Percentiles rank a stretch among this genome's conserved stretches.
phyloP scores from a whole-genome alignment of 176 grass and related monocot genomes.

The Oryza longistaminata region DNA sequence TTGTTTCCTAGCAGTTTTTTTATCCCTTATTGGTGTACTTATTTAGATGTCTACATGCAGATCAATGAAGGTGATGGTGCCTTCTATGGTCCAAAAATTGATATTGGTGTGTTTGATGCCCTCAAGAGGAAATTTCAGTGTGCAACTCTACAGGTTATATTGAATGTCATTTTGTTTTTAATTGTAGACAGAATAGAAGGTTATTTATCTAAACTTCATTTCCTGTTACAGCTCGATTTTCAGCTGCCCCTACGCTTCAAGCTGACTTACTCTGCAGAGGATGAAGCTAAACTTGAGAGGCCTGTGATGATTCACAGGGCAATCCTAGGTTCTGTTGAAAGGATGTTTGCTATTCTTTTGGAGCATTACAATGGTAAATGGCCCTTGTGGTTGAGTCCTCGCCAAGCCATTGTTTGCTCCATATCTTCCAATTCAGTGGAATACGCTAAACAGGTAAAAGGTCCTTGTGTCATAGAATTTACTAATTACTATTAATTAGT shows the following conservation, averaged over 20 bases:
- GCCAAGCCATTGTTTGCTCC: constrained; percentile 91
- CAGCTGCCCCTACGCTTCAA: constrained; percentile 92
- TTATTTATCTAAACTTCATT: constrained; percentile 34
- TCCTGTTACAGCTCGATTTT: constrained; percentile 83
- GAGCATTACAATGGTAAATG: constrained; percentile 99
- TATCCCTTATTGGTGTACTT: constrained; percentile 10
- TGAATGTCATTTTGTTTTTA: constrained; percentile 12
- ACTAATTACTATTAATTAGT: constrained; percentile 1
- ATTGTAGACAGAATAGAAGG: neutral
- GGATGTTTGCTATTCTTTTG: constrained; percentile 97
- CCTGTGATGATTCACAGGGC: constrained; percentile 98
- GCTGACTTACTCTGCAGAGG: constrained; percentile 88
- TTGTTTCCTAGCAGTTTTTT: neutral
- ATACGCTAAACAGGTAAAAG: constrained; percentile 78
- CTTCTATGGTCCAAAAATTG: constrained; percentile 98
- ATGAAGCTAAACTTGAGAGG: constrained; percentile 93
- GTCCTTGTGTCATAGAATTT: constrained; percentile 11
- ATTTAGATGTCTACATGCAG: constrained; percentile 40
- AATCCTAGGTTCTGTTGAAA: constrained; percentile 94
- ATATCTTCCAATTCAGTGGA: constrained; percentile 64
- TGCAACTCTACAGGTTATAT: constrained; percentile 86
- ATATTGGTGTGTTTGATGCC: constrained; percentile 99
- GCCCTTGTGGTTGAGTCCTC: constrained; percentile 97
- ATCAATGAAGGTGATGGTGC: constrained; percentile 99
- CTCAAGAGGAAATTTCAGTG: constrained; percentile 99